A percentile compares a stretch with the other conserved stretches of the same genome.
phyloP scores from a whole-genome alignment of 352 stramenopile genomes.

The Albugo laibachii region DNA sequence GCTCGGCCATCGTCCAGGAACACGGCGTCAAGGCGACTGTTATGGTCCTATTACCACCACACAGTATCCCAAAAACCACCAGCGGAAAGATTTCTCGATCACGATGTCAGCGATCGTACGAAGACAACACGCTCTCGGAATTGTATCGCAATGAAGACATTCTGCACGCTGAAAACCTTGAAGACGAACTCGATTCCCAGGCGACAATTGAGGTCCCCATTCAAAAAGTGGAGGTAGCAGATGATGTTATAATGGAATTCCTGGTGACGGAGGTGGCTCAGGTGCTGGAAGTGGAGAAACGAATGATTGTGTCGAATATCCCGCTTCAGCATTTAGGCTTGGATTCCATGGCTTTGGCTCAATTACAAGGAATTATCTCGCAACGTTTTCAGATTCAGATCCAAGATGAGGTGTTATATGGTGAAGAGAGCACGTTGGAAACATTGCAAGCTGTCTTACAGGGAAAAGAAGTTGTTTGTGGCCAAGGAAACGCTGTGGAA shows the following conservation, averaged over 20 bases:
- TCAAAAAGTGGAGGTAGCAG: background rate
- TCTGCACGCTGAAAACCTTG: constrained; percentile 18
- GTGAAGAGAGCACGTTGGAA: constrained; percentile 68
- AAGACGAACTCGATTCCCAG: constrained; percentile 14
- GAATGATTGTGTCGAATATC: constrained; percentile 23
- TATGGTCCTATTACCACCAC: constrained; percentile 81
- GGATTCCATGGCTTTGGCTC: constrained; percentile 87
- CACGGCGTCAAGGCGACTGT: constrained; percentile 78
- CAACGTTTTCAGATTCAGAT: constrained; percentile 80
- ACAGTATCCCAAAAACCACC: constrained; percentile 94
- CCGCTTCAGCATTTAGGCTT: constrained; percentile 69
- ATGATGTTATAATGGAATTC: constrained; percentile 7
- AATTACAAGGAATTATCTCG: constrained; percentile 87
- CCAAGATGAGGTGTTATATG: constrained; percentile 85
- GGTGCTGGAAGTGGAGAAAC: constrained; percentile 26
- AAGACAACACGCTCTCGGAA: constrained; percentile 33
- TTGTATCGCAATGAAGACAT: constrained; percentile 71
- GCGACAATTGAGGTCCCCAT: constrained; percentile 1
- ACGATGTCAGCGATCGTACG: constrained; percentile 57
- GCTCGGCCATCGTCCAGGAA: constrained; percentile 38
- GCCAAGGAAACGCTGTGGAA: too few relatives aligned
- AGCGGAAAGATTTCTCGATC: constrained; percentile 95
- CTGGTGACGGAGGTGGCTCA: constrained; percentile 35
- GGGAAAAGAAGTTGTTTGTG: background rate
- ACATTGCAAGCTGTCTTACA: constrained; percentile 39